Conservation (phyloP, 2,329 filamentous ascomycete genomes). For the Aspergillus pseudoterreus region DNA sequence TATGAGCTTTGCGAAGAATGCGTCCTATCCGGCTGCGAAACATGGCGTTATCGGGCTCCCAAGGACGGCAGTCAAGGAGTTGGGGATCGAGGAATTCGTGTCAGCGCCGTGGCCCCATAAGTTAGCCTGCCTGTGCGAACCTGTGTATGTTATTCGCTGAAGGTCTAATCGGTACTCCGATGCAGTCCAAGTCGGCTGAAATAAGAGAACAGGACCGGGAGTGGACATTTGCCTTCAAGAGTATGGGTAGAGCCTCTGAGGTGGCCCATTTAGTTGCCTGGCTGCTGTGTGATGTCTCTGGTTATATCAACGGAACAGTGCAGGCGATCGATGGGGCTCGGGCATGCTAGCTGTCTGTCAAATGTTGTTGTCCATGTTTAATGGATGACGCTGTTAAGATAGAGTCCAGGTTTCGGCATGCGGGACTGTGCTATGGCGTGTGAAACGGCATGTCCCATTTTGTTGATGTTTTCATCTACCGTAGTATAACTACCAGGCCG, state of each 20-base stretch:
- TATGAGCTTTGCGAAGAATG: neutral
- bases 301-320: neutral
- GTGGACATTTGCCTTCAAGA: neutral
- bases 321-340: neutral
- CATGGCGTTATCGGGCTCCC: slow-evolving; percentile 45
- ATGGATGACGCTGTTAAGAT: too few species aligned
- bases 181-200: neutral
- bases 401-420: too few species aligned
- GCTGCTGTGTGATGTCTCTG: neutral
- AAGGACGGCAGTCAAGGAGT: slow-evolving; percentile 35
- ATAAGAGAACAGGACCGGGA: neutral
- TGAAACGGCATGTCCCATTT: too few species aligned
- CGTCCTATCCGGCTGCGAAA: slow-evolving; percentile 44
- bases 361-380: too few species aligned
- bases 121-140: neutral
- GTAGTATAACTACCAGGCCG: too few species aligned
- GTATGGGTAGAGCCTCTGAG: neutral
- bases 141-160: neutral
- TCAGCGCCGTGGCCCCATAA: slow-evolving; percentile 22
- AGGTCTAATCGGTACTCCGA: neutral
- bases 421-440: too few species aligned
- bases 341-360: neutral
- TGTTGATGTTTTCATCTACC: too few species aligned
- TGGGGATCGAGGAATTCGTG: slow-evolving; percentile 27
- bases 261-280: neutral